A percentile compares a stretch with the other conserved stretches of the same genome.
phyloP scores from a whole-genome alignment of 306 rosid species.

The Cicer pinnatifidum region DNA sequence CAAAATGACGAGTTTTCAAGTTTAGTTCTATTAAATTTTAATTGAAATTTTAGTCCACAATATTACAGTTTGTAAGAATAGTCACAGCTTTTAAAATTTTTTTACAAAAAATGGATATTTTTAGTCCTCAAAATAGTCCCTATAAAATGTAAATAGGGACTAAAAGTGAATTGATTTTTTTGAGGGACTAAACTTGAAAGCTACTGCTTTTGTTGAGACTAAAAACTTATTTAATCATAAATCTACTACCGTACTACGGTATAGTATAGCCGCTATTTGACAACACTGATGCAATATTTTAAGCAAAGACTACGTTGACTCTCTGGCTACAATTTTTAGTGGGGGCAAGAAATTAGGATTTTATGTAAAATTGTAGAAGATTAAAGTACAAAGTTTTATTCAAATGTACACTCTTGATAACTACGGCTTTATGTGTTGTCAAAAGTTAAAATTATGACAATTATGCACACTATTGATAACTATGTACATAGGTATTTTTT shows the following conservation, averaged over 20 bases:
- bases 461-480: background rate
- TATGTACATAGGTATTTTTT: background rate
- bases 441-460: background rate
- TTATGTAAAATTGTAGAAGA: background rate
- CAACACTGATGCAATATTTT: background rate
- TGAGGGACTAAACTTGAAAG: no score
- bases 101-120: no score
- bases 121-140: no score
- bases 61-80: no score
- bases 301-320: slow-evolving; percentile 1
- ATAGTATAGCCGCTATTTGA: background rate
- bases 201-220: no score
- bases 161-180: no score
- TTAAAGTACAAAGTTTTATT: slow-evolving; percentile 3
- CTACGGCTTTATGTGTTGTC: background rate
- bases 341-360: background rate
- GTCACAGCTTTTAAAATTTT: no score
- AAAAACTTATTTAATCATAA: background rate
- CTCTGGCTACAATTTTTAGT: background rate
- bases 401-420: background rate
- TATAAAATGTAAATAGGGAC: no score
- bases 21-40: no score
- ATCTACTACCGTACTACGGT: background rate
- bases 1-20: no score
- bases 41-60: no score